Base-by-base conservation (phyloP, 371 early-diverging fungal genomes). In the Nosema muscidifuracis region DNA sequence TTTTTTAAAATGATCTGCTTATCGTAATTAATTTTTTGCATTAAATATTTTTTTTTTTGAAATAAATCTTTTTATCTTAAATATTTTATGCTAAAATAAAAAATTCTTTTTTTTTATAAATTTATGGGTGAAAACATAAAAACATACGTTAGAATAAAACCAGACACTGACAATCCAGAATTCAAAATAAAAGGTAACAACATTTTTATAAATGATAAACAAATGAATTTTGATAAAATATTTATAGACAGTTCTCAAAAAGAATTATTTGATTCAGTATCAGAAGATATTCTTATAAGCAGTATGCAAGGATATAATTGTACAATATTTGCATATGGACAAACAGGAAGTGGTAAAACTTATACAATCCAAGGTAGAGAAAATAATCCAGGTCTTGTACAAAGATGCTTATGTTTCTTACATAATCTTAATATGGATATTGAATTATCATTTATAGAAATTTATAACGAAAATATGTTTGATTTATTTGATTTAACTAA, bases 381-480 rank as follows among this genome's bases (percentile, higher is more conserved):
- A 4, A 61, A 76, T 24, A 58, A 66, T 50, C 71, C 67, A 3
- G 83, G 83, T 12, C 38, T 81, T n/a, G 77, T 81, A 18, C 81
- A 68, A 40, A 66, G 77, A 30, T 73, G 74, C 7, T 62, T 77
- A 26, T 18, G 34, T 20, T 73, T 65, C 34, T 43, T 77, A 15
- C 74, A 77, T 31, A 53, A 67, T 26, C 22, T 34, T 22, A 62
- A 69, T 16, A 30, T 34, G 2, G 58, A 56, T 20, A 22, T 77
- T 16, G 34, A 53, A n/a, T 28, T 77, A 30, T 87, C 88, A 1
- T 87, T 87, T 71, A 77, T 89, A 9, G 89, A 89, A 78, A 86
- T 89, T 30, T 89, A 89, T 81, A 89, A 88, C 70, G 89, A 89
- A 71, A 80, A 71, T 24, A 86, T 87, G 4, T 84, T 83, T 77